Conservation (phyloP, 2,329 filamentous ascomycete species). For the Alternaria sp. region DNA sequence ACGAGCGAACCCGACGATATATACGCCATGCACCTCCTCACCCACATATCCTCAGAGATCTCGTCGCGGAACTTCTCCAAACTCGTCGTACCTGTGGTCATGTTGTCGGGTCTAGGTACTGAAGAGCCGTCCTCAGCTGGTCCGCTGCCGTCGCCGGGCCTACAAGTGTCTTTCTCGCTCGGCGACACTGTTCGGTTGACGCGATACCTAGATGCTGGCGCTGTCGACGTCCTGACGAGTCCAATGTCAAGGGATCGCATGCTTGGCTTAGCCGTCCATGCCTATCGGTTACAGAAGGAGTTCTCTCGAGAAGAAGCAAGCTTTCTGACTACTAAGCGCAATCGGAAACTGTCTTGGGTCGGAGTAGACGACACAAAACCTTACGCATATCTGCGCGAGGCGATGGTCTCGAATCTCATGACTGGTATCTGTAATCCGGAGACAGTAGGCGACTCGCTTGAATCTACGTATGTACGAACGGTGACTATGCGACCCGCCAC, state of each 20-base stretch:
- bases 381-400: conserved; percentile 87
- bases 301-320: conserved; percentile 75
- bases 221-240: conserved; percentile 82
- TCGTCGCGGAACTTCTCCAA: conserved; percentile 49
- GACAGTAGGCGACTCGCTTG: conserved; percentile 67
- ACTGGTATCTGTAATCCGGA: conserved; percentile 80
- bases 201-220: conserved; percentile 83
- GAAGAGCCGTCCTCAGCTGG: conserved; percentile 35
- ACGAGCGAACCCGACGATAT: conserved; percentile 49
- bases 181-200: conserved; percentile 64
- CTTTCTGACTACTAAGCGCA: conserved; percentile 73
- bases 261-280: conserved; percentile 79
- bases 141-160: conserved; percentile 40
- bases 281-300: conserved; percentile 81
- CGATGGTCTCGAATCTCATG: conserved; percentile 93
- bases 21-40: conserved; percentile 52
- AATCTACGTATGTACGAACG: conserved; percentile 59
- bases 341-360: conserved; percentile 89
- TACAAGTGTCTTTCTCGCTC: conserved; percentile 47
- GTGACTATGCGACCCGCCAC: conserved; percentile 4
- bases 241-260: conserved; percentile 77
- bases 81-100: conserved; percentile 50
- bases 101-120: conserved; percentile 48
- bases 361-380: conserved; percentile 84
- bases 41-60: conserved; percentile 51